These are phyloP conservation scores for Globisporangium abappressorium DNA, from an alignment of 352 stramenopile species.

Conservation along the genomic window DNA sequence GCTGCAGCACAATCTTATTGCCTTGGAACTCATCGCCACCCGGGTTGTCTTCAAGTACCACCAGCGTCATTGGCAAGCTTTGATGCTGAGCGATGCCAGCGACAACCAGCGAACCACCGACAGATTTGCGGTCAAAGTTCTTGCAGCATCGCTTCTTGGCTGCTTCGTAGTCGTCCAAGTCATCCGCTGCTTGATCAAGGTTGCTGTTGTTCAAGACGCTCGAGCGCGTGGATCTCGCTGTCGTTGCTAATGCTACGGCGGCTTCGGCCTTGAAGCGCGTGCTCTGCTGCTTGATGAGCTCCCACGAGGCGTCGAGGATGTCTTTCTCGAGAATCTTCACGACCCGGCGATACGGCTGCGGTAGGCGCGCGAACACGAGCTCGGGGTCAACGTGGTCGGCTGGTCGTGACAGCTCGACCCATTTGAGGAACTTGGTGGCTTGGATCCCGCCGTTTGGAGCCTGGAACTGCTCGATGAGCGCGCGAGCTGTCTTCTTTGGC, in stretches of 20 bases:
- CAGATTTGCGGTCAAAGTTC: background rate
- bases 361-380: constrained; percentile 47
- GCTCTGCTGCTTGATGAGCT: constrained; percentile 40
- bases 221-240: constrained; percentile 19
- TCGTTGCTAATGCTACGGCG: constrained; percentile 13
- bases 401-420: constrained; percentile 48
- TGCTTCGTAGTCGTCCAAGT: constrained; percentile 39
- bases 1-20: background rate
- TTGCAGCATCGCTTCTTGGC: constrained; percentile 47
- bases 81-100: constrained; percentile 6
- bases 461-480: constrained; percentile 46
- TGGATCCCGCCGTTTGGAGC: constrained; percentile 36
- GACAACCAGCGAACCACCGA: background rate
- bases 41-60: background rate
- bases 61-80: constrained; percentile 10
- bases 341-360: constrained; percentile 68
- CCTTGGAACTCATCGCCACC: background rate
- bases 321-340: constrained; percentile 58
- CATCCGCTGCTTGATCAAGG: background rate
- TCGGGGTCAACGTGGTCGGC: constrained; percentile 64
- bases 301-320: constrained; percentile 60
- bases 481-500: constrained; percentile 17
- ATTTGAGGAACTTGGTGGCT: constrained; percentile 45
- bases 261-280: constrained; percentile 37
- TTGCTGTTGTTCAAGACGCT: constrained; percentile 13